phyloP scores from a whole-genome alignment of 2,329 filamentous ascomycete genomes.

The Aspergillus bombycis region DNA sequence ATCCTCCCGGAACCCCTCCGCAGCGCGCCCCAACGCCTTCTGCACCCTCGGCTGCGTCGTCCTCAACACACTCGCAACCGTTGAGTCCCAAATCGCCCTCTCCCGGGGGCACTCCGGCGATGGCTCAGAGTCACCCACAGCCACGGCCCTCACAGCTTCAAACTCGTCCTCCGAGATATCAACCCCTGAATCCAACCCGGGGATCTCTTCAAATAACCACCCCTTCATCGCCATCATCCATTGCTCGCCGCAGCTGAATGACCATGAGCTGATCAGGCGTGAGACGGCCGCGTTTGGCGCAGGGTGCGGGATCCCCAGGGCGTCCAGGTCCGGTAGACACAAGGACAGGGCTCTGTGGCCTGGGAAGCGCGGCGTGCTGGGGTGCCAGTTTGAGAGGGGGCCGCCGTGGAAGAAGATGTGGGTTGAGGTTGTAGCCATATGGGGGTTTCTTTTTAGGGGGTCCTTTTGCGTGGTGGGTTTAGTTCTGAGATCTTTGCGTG shows the following conservation, averaged over 20 bases:
- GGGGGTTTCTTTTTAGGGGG: background rate
- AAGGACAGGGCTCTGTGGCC: slow-evolving; percentile 11
- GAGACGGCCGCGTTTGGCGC: slow-evolving; percentile 5
- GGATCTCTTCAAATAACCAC: slow-evolving; percentile 15
- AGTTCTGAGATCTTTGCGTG: background rate
- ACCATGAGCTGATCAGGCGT: slow-evolving; percentile 6
- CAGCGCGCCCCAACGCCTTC: slow-evolving; percentile 14
- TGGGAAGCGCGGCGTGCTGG: slow-evolving; percentile 6
- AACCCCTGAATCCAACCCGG: accelerated
- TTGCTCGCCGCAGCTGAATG: slow-evolving; percentile 18
- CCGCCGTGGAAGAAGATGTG: slow-evolving; percentile 18
- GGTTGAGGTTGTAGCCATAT: slow-evolving; percentile 11
- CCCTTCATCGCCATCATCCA: slow-evolving; percentile 21
- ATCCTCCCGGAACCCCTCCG: slow-evolving; percentile 8
- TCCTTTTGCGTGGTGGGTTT: background rate
- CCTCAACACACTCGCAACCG: background rate
- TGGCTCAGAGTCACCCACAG: background rate
- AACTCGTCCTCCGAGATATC: background rate
- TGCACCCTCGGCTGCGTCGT: background rate
- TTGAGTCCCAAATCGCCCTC: background rate
- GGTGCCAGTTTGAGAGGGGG: slow-evolving; percentile 18
- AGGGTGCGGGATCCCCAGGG: slow-evolving; percentile 4
- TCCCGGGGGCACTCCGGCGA: background rate
- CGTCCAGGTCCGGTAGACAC: slow-evolving; percentile 11
- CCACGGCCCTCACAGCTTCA: background rate